Evolutionary conservation across 768 basidiomycete species (phyloP).

Genomic region (Russula abietina): DNA sequence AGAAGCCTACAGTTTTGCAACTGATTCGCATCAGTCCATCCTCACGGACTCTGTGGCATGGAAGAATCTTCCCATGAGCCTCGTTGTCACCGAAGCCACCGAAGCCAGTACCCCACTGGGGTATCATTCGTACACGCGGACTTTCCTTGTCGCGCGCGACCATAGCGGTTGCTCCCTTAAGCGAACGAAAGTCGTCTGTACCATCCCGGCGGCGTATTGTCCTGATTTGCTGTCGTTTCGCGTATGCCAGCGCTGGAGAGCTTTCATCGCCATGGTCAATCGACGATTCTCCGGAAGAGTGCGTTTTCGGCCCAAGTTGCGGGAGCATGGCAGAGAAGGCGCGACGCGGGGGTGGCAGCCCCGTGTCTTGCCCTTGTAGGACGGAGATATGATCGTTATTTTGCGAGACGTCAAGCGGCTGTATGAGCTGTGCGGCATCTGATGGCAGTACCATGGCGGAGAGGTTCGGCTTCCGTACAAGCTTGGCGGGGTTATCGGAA

Average conservation of each 20-base stretch:
- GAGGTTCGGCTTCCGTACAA: conserved; percentile 58
- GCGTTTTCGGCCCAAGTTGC: conserved; percentile 32
- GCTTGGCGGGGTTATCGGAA: conserved; percentile 45
- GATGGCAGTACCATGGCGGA: conserved; percentile 55
- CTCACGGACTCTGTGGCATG: conserved; percentile 89
- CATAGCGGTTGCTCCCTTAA: conserved; percentile 54
- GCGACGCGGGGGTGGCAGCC: conserved; percentile 51
- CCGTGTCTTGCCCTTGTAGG: conserved; percentile 3
- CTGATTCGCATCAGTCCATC: conserved; percentile 93
- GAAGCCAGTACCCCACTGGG: conserved; percentile 48
- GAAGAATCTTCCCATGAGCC: conserved; percentile 85
- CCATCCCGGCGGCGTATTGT: conserved; percentile 76
- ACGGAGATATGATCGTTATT: conserved; percentile 21
- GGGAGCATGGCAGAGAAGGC: conserved; percentile 71
- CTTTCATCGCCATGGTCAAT: conserved; percentile 53
- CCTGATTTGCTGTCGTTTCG: conserved; percentile 68
- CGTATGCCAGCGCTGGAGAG: conserved; percentile 78
- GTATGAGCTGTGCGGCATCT: conserved; percentile 32
- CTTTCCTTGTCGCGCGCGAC: conserved; percentile 23
- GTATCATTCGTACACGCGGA: conserved; percentile 26
- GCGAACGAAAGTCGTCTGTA: conserved; percentile 70
- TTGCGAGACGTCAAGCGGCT: conserved; percentile 33
- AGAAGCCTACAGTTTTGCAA: conserved; percentile 59
- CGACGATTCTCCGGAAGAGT: conserved; percentile 43
- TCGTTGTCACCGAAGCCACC: conserved; percentile 93